Conservation (phyloP, 345 rosid species). For the Eucalyptus cladocalyx region DNA sequence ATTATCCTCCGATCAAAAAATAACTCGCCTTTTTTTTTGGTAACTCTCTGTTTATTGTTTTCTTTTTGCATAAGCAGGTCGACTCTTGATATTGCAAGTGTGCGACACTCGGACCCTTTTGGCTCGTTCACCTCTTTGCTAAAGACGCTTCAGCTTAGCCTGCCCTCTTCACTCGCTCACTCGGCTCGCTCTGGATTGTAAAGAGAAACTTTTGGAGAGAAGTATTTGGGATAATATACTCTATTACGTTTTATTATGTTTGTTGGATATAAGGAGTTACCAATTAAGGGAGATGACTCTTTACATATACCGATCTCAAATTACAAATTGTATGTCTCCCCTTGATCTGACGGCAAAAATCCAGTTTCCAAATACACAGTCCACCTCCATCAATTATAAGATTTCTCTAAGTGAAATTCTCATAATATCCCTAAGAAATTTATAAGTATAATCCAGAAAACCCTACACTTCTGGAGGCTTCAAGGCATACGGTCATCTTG, state of each 20-base stretch:
- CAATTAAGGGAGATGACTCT: background rate
- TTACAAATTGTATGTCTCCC: background rate
- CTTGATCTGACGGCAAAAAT: background rate
- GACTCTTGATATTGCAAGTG: background rate
- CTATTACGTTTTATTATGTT: background rate
- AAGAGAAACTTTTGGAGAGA: background rate
- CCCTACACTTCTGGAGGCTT: background rate
- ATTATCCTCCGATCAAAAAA: background rate
- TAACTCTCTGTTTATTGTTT: background rate
- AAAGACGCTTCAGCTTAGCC: background rate
- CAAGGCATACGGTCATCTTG: background rate
- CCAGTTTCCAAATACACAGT: background rate
- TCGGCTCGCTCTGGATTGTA: background rate
- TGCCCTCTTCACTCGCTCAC: background rate
- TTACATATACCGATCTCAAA: background rate
- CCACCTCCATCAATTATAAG: background rate
- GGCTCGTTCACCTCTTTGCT: background rate
- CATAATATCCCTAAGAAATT: background rate
- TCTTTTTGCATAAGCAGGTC: background rate
- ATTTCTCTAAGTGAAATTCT: background rate
- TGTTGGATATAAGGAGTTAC: background rate
- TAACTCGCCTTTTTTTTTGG: background rate
- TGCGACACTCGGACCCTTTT: background rate
- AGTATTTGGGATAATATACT: background rate
- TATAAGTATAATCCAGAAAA: background rate